Evolutionary conservation across 2,329 filamentous ascomycete genomes (phyloP), one percentile per base, ranked within the genome.

Genomic region (Cordyceps javanica): DNA sequence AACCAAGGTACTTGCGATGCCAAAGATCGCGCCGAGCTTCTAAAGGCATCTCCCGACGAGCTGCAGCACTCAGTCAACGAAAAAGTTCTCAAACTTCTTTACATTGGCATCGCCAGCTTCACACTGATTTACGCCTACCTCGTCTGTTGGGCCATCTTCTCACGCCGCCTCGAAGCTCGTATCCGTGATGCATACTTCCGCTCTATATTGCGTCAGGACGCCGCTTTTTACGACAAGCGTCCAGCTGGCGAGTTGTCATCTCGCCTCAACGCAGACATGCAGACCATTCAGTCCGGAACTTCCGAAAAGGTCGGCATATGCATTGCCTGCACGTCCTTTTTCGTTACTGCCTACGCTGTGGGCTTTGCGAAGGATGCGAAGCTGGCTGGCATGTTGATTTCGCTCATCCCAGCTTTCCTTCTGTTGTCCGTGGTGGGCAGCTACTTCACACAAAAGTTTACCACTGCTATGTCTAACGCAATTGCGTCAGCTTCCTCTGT

Each of bases 271-370:
- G 77, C 77, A 55, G 86, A 89, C 63, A 85, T 89, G 34, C 80
- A 85, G 59, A 80, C 82, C 1, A 82, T 90, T 53, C 86, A 87
- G 64, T 79, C 80, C 0, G 87, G 87, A 14, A 88, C 86, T 0
- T 85, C 82, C 1, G 87, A 89, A 69, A 90, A 90, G 67, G 85
- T 88, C 16, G 86, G 86, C 53, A 81, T 88, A 34, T 79, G 81
- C 62, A 75, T 89, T 5, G 77, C 80, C 25, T 84, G 79, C 52
- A 68, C 82, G 10, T 82, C 83, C 2, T 89, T 88, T 68, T 89
- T 89, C 65, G 66, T 88, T 55, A 83, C 86, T 0, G 82, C 85
- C 3, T 89, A 87, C 60, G 74, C 85, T 5, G 81, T 89, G 16
- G 84, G 85, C 2, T 89, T 89, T 61, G 80, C 84, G 66, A 83